Evolutionary conservation across 2,329 filamentous ascomycete species (phyloP).

Genomic region (Pestalotiopsis fici): DNA sequence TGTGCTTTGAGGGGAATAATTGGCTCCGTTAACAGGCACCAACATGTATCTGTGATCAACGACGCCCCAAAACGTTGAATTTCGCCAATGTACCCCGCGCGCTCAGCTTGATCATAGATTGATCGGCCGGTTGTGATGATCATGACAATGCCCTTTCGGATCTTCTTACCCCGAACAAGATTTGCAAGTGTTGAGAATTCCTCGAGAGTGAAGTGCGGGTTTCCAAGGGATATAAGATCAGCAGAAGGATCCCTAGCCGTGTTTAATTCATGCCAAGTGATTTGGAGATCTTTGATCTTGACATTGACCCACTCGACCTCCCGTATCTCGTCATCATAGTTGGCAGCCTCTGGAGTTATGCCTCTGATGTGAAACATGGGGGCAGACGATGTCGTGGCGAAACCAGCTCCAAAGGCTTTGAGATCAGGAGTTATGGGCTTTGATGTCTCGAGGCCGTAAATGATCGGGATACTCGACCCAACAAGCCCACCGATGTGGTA

Average conservation of each 20-base stretch:
- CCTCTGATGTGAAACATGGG: background rate
- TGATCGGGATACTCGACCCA: background rate
- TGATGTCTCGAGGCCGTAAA: background rate
- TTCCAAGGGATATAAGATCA: background rate
- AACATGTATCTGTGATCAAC: background rate
- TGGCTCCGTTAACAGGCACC: background rate
- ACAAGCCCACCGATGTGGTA: background rate
- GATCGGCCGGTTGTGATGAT: background rate
- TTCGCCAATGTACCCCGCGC: background rate
- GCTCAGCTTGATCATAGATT: background rate
- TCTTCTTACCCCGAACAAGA: background rate
- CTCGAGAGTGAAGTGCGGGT: background rate
- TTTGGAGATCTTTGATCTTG: background rate
- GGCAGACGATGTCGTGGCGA: background rate
- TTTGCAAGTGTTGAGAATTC: background rate
- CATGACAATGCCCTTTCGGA: background rate
- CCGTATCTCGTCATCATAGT: background rate
- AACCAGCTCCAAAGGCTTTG: background rate
- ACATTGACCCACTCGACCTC: background rate
- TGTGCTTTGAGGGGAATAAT: background rate
- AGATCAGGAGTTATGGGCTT: background rate
- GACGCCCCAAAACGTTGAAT: background rate
- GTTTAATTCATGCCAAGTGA: background rate
- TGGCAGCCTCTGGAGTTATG: background rate
- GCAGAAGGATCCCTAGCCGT: background rate